Base-by-base conservation (phyloP, 2,329 filamentous ascomycete genomes). In the Pochonia chlamydosporia region DNA sequence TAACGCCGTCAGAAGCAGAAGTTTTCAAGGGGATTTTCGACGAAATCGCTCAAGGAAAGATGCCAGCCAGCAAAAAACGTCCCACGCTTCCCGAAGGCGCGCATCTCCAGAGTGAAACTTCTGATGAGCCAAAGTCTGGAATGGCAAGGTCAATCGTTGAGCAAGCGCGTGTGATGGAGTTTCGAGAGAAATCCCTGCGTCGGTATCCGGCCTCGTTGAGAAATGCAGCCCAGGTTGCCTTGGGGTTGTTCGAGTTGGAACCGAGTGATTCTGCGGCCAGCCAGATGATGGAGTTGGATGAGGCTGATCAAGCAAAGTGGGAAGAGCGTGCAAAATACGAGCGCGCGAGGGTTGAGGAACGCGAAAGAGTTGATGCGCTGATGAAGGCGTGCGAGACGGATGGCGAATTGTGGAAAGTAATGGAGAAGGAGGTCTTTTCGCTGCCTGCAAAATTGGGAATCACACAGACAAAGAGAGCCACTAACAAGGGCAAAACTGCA, bases 341-440 rank as follows among this genome's bases (percentile, higher is more conserved):
- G 41, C 57, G 60, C 2, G 59, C 66, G 24, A 66, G 74, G 9
- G 58, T 63, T 9, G 54, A 66, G 6, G 81, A 84, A 59, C 70
- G 73, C 40, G 54, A 58, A 23, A 68, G 78, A 9, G 72, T 89
- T 8, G 74, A 79, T 51, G 52, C 55, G 5, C 57, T 78, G 33
- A 76, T 91, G 67, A 63, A 68, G 10, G 60, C 56, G 2, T 82
- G 82, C 16, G 55, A 68, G 49, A 79, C 79, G 1, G 87, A 91
- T 55, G 65, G 74, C 18, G 78, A 80, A 43, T 69, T 89, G 9
- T 90, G 86, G 85, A 62, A 78, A 6, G 63, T 85, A 3, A 70
- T 91, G 60, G 79, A 88, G 51, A 61, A 68, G 4, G 77, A 89
- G 43, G 81, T 90, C 11, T 87, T 90, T 55, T 70, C 74, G 1